Evolutionary conservation across 2,329 filamentous ascomycete genomes (phyloP).

Genomic region (Nothopassalora personata): DNA sequence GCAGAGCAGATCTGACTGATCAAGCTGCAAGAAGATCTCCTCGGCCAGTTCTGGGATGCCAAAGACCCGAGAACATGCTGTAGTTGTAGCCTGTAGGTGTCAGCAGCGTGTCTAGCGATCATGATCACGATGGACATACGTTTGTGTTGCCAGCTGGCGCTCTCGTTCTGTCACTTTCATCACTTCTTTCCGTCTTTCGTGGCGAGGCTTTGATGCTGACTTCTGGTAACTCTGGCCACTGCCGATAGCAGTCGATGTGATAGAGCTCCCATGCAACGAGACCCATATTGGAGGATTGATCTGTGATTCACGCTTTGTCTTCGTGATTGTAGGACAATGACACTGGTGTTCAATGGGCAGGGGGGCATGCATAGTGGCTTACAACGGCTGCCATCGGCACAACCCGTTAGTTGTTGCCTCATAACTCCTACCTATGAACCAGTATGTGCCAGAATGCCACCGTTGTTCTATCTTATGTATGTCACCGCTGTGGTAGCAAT

Average conservation of each 20-base stretch:
- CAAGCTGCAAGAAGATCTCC: slow-evolving; percentile 11
- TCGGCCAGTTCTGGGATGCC: slow-evolving; percentile 28
- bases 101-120: background rate
- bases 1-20: slow-evolving; percentile 5
- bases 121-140: background rate
- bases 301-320: background rate
- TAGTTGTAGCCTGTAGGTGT: background rate
- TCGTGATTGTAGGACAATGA: background rate
- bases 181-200: background rate
- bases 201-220: background rate
- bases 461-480: no score
- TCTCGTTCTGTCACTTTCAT: background rate
- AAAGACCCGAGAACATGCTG: slow-evolving; percentile 9
- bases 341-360: background rate
- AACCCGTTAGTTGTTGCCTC: no score
- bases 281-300: background rate
- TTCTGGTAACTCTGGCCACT: background rate
- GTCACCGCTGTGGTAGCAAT: no score
- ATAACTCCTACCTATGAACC: no score
- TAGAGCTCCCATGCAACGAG: background rate
- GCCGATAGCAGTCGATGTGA: background rate
- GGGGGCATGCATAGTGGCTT: background rate
- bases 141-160: background rate
- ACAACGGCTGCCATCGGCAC: background rate
- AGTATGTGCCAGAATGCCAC: no score